Base-by-base conservation (phyloP, 352 stramenopile genomes). In the Phytopythium montanum region DNA sequence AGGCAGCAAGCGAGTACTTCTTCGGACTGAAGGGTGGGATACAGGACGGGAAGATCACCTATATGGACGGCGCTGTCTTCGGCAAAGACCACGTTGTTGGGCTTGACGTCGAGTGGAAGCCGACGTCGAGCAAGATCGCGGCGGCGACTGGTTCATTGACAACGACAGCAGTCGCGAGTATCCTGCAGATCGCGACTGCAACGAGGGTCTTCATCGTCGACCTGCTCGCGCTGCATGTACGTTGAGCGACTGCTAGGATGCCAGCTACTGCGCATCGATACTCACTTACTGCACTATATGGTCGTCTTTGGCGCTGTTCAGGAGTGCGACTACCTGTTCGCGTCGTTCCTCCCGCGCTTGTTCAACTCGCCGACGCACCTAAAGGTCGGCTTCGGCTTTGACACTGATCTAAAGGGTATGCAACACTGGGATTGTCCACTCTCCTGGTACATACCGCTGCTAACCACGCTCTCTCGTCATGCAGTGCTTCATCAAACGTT, bases 51-150 rank as follows among this genome's bases (percentile, higher is more conserved):
- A 33, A n/a, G 13, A n/a, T 2, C 23, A 28, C 3, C 9, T 10
- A 13, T 4, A 28, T 5, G 13, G 12, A 33, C 18, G 23, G 44
- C 13, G 4, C 2, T 16, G n/a, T 10, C 5, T 56, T 44, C 31
- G 31, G 16, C n/a, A 21, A 21, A 3, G 29, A 60, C 39, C 63
- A 64, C 14, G 23, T 86, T 31, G 64, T 90, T 28, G 81, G 81
- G 2, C 59, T 90, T 2, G 81, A 90, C 36, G 81, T 90, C n/a
- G 81, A 90, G 60, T 90, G 81, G 81, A 78, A 81, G 7, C 81
- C 81, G 39, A 82, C 68, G 9, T 81, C 71, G 0, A 78, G 64
- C 9, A 79, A 65, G 36, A 69, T 74, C 45, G 66, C 74, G 18
- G 63, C 68, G 38, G 48, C 55, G 12, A 68, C 59, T 3, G 64